A percentile compares a stretch with the other conserved stretches of the same genome.
These are phyloP conservation scores for Morella rubra DNA, from an alignment of 306 rosid genomes.

Conservation along the genomic window DNA sequence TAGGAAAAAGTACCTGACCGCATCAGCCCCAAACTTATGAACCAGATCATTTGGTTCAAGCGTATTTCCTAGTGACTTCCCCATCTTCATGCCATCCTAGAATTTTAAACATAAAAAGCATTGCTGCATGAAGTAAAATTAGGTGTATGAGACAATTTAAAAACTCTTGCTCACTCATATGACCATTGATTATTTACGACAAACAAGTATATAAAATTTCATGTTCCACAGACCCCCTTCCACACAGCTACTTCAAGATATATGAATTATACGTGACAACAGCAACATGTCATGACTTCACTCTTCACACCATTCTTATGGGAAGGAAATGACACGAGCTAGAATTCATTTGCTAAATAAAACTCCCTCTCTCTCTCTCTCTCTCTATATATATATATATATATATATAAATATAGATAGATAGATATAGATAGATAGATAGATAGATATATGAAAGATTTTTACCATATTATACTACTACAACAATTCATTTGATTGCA, in stretches of 20 bases:
- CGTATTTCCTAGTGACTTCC: conserved; percentile 94
- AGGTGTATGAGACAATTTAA: conserved; percentile 38
- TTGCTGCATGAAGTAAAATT: conserved; percentile 72
- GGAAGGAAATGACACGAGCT: no score
- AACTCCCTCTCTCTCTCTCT: no score
- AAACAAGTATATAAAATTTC: conserved; percentile 4
- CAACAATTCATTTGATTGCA: neutral
- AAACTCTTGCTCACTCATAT: conserved; percentile 22
- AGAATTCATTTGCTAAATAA: no score
- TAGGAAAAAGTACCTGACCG: conserved; percentile 93
- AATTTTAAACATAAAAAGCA: conserved; percentile 62
- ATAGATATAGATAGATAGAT: no score
- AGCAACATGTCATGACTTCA: neutral
- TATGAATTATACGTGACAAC: neutral
- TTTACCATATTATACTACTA: neutral
- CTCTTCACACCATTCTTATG: no score
- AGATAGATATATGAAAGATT: no score
- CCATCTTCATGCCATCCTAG: conserved; percentile 99
- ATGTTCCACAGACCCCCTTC: neutral
- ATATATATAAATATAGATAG: no score
- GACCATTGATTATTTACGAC: conserved; percentile 15
- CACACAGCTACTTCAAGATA: neutral
- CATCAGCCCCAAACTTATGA: conserved; percentile 77
- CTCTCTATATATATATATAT: no score
- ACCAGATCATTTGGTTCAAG: conserved; percentile 94